Evolutionary conservation across 164 flowering plant species (phyloP), one percentile per base, ranked within the genome.

Genomic region (Platanus orientalis): DNA sequence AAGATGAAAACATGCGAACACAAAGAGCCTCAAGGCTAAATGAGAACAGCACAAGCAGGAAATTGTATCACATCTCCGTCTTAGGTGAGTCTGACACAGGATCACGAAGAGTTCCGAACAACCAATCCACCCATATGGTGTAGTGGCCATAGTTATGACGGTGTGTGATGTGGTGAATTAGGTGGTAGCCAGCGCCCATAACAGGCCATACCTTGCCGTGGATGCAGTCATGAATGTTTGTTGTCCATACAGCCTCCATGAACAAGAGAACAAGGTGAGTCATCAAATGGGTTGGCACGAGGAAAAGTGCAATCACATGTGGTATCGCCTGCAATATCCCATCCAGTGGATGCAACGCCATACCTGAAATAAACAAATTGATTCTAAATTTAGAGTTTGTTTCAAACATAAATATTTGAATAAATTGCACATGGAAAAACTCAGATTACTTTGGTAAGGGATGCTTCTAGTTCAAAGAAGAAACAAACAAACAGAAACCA

Each of bases 151-250:
- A 92, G 71, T 95, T 92, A 47, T 95, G 97, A 1, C 89, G 86
- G 67, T 95, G 88, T 4, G 94, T 95, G 0, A 94, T 92, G 76
- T 95, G 99, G 71, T 95, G 99, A 60, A 95, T 87, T 24, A 97
- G 92, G 76, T 94, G 99, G 77, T 89, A 91, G 58, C 88, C 97
- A 14, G 96, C 99, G 48, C 99, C 97, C 97, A 93, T 94, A n/a
- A 89, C 78, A 11, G 95, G 97, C 98, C 97, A 92, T 23, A 90
- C 3, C 23, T 88, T 83, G 29, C 75, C 88, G 36, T 95, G 78
- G 67, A 95, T 87, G 76, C 97, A 90, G 59, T 95, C 99, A 52
- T 92, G 97, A 64, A 94, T 91, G 68, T 94, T 94, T 21, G 97
- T 88, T 0, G 99, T 89, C 97, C 97, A 94, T 64, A 92, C 51